Base-by-base conservation (phyloP, 163 green algal genomes). In the Chlamydomonas reinhardtii region DNA sequence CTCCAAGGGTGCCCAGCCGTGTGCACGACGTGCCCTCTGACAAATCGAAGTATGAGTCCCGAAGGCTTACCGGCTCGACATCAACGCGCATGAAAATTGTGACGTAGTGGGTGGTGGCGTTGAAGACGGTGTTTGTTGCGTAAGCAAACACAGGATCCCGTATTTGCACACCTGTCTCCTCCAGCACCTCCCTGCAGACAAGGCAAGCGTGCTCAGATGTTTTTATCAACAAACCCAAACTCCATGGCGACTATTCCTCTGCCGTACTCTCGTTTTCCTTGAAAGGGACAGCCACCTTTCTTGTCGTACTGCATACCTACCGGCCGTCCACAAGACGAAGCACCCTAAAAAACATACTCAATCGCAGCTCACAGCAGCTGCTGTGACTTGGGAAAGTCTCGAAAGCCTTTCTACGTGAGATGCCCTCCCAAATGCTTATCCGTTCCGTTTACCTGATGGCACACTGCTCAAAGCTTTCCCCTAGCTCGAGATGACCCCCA, bases 401-500 rank as follows among this genome's bases (percentile, higher is more conserved):
- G n/a, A n/a, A n/a, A n/a, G n/a, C n/a, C n/a, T n/a, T n/a, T n/a
- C n/a, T n/a, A n/a, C n/a, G n/a, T n/a, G n/a, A n/a, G n/a, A n/a
- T n/a, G n/a, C n/a, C n/a, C n/a, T n/a, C n/a, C n/a, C n/a, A n/a
- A n/a, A n/a, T n/a, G n/a, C n/a, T n/a, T n/a, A n/a, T n/a, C n/a
- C n/a, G n/a, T n/a, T n/a, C n/a, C n/a, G n/a, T n/a, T 1, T n/a
- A 84, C 79, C 81, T 29, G 35, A 80, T 59, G 37, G 92, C 93
- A 56, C 89, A 94, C 54, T 84, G 37, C 56, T 94, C 88, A 52
- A 94, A 92, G 25, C 66, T 90, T 71, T 96, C 93, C 4, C 80
- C 75, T 22, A 86, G 81, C 81, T 95, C 92, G 34, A 95, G 75
- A 43, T 95, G 88, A 0, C 91, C 93, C 37, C 93, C 90, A 34